Conservation (phyloP, 257 asterid genomes). For the Jasminum sambac region DNA sequence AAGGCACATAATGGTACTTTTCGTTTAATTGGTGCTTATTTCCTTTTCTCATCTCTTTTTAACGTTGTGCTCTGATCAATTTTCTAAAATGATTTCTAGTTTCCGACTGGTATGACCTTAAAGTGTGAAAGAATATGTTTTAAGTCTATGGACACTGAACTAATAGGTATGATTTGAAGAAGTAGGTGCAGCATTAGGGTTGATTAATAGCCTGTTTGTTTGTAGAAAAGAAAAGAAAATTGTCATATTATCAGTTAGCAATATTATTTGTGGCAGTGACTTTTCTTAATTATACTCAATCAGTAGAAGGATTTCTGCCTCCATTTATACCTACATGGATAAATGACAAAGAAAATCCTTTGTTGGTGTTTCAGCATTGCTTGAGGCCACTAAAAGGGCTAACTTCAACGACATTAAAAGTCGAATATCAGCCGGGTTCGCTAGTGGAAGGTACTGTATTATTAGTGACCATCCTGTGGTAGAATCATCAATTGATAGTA, state of each 20-base stretch:
- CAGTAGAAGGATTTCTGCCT: not conserved
- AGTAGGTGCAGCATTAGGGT: not conserved
- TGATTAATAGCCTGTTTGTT: not conserved
- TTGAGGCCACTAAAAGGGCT: slow-evolving; percentile 75
- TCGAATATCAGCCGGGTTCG: slow-evolving; percentile 72
- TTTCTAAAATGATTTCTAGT: not conserved
- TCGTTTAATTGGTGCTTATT: not conserved
- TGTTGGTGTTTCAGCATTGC: slow-evolving; percentile 63
- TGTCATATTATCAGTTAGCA: too few species aligned
- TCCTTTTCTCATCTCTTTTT: not conserved
- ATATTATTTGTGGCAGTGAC: not conserved
- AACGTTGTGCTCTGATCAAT: not conserved
- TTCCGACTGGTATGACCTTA: not conserved
- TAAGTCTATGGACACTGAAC: not conserved
- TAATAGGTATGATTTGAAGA: not conserved
- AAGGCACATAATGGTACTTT: not conserved
- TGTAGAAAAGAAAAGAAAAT: too few species aligned
- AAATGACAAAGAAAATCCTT: slow-evolving; percentile 5
- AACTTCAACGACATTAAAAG: slow-evolving; percentile 62
- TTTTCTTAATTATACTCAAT: not conserved
- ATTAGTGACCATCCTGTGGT: not conserved
- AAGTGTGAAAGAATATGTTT: not conserved
- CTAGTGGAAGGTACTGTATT: slow-evolving; percentile 71
- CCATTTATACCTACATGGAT: not conserved
- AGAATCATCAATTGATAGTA: not conserved